Conservation (phyloP, 129 eudicot genomes). For the Artemisia annua region DNA sequence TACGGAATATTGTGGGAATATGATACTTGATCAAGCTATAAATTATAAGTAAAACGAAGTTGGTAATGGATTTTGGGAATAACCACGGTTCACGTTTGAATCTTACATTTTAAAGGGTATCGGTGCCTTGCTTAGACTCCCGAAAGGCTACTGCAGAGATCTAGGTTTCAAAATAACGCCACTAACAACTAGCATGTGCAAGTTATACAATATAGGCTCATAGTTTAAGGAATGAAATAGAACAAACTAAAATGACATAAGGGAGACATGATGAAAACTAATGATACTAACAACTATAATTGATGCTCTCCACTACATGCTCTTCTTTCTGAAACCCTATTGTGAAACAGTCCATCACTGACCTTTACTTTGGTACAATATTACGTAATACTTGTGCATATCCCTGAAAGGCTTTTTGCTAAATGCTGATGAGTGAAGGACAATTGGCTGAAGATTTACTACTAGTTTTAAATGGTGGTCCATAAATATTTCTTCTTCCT, state of each 20-base stretch:
- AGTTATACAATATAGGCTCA: no score
- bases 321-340: not conserved
- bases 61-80: no score
- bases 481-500: not conserved
- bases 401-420: not conserved
- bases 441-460: not conserved
- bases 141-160: not conserved
- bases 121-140: not conserved
- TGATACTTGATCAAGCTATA: slow-evolving; percentile 19
- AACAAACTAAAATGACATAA: not conserved
- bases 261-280: not conserved
- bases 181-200: not conserved
- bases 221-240: no score
- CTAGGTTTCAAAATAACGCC: not conserved
- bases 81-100: no score
- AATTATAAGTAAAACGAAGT: not conserved
- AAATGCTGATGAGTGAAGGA: not conserved
- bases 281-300: not conserved
- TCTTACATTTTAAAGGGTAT: no score
- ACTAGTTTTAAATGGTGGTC: not conserved
- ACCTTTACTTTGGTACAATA: not conserved
- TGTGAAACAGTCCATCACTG: not conserved
- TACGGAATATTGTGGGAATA: not conserved
- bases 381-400: no score
- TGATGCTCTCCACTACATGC: not conserved